Evolutionary conservation across 352 stramenopile genomes (phyloP).

Genomic region (Phytophthora lateralis): DNA sequence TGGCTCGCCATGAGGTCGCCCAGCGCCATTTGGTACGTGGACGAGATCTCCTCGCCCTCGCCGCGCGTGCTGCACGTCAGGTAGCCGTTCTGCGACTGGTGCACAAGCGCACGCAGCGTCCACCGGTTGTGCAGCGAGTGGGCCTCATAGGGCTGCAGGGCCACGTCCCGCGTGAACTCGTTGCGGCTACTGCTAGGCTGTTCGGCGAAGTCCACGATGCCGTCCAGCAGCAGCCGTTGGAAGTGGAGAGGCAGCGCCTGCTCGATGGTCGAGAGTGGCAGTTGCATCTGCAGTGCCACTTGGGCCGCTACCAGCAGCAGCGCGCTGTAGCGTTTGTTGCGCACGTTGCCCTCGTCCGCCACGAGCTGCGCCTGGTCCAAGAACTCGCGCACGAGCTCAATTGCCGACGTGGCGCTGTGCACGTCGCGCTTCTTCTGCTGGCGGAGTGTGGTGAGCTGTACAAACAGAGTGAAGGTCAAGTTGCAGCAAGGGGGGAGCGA

Average conservation of each 20-base stretch:
- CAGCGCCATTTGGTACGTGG: constrained; percentile 72
- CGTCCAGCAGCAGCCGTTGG: constrained; percentile 81
- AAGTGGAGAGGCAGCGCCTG: constrained; percentile 71
- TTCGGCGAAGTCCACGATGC: constrained; percentile 78
- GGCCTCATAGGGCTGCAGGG: constrained; percentile 51
- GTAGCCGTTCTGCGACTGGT: constrained; percentile 72
- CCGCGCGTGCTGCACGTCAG: constrained; percentile 67
- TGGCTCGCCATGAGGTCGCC: constrained; percentile 63
- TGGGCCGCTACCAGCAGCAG: constrained; percentile 76
- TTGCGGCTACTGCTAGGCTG: constrained; percentile 36
- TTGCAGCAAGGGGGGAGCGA: constrained; percentile 4
- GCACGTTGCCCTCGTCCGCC: constrained; percentile 71
- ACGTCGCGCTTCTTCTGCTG: constrained; percentile 47
- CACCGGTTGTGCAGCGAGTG: constrained; percentile 76
- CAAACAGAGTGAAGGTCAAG: constrained; percentile 5
- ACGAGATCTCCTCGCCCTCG: constrained; percentile 69
- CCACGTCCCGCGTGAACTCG: constrained; percentile 40
- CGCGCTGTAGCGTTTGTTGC: constrained; percentile 77
- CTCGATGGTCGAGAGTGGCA: constrained; percentile 64
- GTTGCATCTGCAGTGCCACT: constrained; percentile 76
- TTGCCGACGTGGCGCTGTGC: constrained; percentile 70
- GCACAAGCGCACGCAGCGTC: constrained; percentile 74
- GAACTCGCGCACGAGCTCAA: constrained; percentile 84
- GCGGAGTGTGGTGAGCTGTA: constrained; percentile 56
- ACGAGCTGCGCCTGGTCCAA: constrained; percentile 85